phyloP scores from a whole-genome alignment of 2,329 filamentous ascomycete genomes.

The Sarocladium kiliense region DNA sequence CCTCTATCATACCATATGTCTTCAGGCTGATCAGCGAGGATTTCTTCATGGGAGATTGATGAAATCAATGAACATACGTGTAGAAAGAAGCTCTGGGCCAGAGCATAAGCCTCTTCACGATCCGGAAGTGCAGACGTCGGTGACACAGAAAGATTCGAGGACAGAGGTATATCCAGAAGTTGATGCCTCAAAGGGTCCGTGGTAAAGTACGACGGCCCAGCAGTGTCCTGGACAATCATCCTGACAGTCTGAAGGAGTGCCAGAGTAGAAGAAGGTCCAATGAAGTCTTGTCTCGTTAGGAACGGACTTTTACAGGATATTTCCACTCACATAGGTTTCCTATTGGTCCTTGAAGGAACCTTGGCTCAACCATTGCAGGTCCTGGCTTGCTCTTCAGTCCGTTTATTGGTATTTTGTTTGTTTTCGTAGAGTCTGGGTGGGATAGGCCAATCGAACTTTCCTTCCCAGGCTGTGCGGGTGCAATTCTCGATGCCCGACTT shows the following conservation, averaged over 20 bases:
- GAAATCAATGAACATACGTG: neutral
- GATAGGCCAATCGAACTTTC: too few relatives aligned
- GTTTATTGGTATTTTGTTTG: neutral
- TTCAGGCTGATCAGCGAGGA: neutral
- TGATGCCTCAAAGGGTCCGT: neutral
- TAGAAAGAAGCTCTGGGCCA: neutral
- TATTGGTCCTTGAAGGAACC: neutral
- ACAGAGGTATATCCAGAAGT: neutral
- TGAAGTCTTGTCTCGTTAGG: neutral
- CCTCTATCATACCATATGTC: slow-evolving; percentile 3
- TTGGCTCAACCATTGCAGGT: neutral
- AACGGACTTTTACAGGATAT: neutral
- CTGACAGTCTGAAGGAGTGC: slow-evolving; percentile 1
- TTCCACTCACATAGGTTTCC: neutral
- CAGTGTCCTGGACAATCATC: neutral
- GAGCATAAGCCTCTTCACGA: neutral
- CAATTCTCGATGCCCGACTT: too few relatives aligned
- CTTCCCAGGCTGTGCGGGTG: too few relatives aligned
- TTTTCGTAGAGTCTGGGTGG: neutral
- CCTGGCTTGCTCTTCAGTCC: neutral
- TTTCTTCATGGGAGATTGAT: too few relatives aligned
- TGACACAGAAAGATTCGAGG: neutral
- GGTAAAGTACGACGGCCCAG: neutral
- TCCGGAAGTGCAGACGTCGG: neutral
- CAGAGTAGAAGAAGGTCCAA: neutral